These are phyloP conservation scores for Bodo saltans DNA, from an alignment of 78 protist genomes.

Conservation along the genomic window DNA sequence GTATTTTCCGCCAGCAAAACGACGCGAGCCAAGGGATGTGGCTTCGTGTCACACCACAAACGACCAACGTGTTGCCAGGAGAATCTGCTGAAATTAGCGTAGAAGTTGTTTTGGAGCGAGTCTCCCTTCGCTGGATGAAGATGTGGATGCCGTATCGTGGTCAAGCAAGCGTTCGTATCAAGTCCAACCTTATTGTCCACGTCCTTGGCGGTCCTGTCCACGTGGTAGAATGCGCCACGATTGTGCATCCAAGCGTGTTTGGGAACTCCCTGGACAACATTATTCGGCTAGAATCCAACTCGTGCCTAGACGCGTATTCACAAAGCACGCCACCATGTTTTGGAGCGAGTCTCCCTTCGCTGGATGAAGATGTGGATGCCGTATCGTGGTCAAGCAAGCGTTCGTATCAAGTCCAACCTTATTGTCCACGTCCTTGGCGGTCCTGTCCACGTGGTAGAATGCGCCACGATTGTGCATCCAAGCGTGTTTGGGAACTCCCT, in stretches of 20 bases:
- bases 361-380: not conserved
- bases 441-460: not conserved
- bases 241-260: not conserved
- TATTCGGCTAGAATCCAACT: not conserved
- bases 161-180: not conserved
- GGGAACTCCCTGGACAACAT: not conserved
- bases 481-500: slow-evolving; percentile 8
- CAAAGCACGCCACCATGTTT: not conserved
- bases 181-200: not conserved
- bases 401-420: not conserved
- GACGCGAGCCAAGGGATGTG: not conserved
- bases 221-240: not conserved
- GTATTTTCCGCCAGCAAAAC: not conserved
- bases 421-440: not conserved
- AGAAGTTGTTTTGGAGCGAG: not conserved
- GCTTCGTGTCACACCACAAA: not conserved
- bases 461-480: not conserved
- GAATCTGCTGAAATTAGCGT: not conserved
- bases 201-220: too few relatives aligned
- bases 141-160: not conserved
- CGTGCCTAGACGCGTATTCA: not conserved
- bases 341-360: not conserved
- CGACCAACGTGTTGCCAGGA: not conserved
- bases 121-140: not conserved
- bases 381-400: not conserved